Percentiles rank a stretch among this genome's conserved stretches.
Evolutionary conservation across 352 stramenopile species (phyloP).

Genomic region (Pythium apleroticum): DNA sequence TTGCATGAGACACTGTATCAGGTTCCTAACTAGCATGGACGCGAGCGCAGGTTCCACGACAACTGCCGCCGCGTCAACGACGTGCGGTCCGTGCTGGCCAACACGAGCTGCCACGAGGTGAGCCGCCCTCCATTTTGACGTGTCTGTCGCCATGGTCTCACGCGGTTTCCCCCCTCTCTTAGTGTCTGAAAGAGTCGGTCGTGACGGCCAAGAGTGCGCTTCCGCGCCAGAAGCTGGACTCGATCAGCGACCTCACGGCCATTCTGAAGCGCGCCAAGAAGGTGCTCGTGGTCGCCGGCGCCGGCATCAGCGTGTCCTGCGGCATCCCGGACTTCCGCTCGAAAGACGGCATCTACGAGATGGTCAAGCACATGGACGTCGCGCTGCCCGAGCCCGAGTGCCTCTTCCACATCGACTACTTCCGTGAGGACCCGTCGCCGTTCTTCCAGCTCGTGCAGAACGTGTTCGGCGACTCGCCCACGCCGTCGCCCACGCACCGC

Average conservation of each 20-base stretch:
- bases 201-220: constrained; percentile 30
- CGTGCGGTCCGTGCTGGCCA: constrained; percentile 57
- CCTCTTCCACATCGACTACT: constrained; percentile 99
- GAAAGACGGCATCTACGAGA: constrained; percentile 84
- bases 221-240: constrained; percentile 38
- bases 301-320: constrained; percentile 94
- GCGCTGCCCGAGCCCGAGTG: constrained; percentile 94
- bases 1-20: not conserved
- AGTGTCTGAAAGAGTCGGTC: constrained; percentile 48
- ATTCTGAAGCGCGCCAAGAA: constrained; percentile 78
- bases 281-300: constrained; percentile 90
- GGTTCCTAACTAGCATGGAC: not conserved
- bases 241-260: constrained; percentile 63
- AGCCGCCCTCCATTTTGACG: not conserved
- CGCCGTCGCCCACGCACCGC: constrained; percentile 93
- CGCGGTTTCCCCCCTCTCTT: not conserved
- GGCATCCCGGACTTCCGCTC: constrained; percentile 99
- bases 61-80: constrained; percentile 23
- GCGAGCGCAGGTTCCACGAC: constrained; percentile 26
- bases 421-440: constrained; percentile 92
- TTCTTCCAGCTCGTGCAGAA: constrained; percentile 96
- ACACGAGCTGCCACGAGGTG: constrained; percentile 75
- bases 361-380: constrained; percentile 77
- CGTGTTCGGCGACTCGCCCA: constrained; percentile 65
- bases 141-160: not conserved